phyloP scores from a whole-genome alignment of 306 rosid genomes.

The Quercus dentata region DNA sequence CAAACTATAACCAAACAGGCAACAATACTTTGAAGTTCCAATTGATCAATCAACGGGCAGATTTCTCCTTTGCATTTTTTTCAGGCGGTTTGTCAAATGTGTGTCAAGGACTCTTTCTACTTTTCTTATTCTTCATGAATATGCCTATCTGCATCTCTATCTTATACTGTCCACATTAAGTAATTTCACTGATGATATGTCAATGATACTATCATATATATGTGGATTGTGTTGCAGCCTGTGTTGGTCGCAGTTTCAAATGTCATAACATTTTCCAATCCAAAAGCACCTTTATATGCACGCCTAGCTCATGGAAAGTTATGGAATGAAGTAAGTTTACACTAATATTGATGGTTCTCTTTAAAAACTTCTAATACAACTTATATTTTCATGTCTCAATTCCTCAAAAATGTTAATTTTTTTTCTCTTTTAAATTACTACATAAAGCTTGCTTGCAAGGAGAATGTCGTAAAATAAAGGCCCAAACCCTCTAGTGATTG shows the following conservation, averaged over 20 bases:
- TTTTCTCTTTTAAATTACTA: too few relatives aligned
- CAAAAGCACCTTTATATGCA: conserved; percentile 85
- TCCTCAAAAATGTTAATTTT: too few relatives aligned
- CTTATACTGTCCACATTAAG: background rate
- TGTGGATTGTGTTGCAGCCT: conserved; percentile 46
- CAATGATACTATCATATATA: background rate
- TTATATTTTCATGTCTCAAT: too few relatives aligned
- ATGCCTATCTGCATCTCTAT: background rate
- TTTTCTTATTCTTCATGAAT: background rate
- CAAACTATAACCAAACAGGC: conserved; percentile 51
- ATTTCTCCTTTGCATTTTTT: conserved; percentile 78
- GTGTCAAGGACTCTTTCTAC: background rate
- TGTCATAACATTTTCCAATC: conserved; percentile 63
- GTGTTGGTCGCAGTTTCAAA: conserved; percentile 74
- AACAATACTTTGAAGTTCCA: conserved; percentile 52
- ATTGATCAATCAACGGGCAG: conserved; percentile 82
- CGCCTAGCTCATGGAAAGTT: conserved; percentile 90
- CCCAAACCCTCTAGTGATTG: too few relatives aligned
- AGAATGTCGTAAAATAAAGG: too few relatives aligned
- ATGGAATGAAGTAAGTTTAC: conserved; percentile 76
- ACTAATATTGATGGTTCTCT: background rate
- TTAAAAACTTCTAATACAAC: too few relatives aligned
- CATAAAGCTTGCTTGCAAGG: too few relatives aligned
- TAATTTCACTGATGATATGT: background rate
- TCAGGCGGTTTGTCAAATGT: conserved; percentile 67